These are phyloP conservation scores for Aspergillus sclerotiicarbonarius DNA, from an alignment of 495 filamentous ascomycete genomes.

Conservation along the genomic window DNA sequence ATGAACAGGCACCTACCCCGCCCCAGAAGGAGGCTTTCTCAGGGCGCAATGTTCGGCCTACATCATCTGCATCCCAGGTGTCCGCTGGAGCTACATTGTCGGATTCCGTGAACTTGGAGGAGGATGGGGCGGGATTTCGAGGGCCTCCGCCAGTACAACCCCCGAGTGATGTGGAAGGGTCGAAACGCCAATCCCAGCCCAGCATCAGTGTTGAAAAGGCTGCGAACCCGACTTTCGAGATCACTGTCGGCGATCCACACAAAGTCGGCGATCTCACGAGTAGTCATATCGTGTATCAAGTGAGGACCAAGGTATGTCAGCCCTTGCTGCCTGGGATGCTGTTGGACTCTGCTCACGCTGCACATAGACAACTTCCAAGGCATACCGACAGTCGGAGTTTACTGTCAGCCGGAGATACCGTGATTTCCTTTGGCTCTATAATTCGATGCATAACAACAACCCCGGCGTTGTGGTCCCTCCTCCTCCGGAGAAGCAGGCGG, in stretches of 20 bases:
- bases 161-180: conserved; percentile 41
- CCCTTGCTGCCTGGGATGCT: not conserved
- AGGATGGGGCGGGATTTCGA: conserved; percentile 60
- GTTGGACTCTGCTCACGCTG: conserved; percentile 19
- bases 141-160: conserved; percentile 75
- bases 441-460: conserved; percentile 86
- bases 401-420: conserved; percentile 89
- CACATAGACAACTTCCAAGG: conserved; percentile 85
- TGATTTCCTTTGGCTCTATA: conserved; percentile 98
- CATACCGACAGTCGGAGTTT: conserved; percentile 87
- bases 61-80: conserved; percentile 47
- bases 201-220: conserved; percentile 88
- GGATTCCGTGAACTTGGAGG: conserved; percentile 62
- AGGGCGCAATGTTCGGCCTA: conserved; percentile 55
- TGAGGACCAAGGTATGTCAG: conserved; percentile 76
- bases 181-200: conserved; percentile 65
- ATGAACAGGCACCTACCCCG: conserved; percentile 77
- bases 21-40: conserved; percentile 80
- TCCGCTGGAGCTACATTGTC: conserved; percentile 51
- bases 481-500: conserved; percentile 96
- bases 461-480: conserved; percentile 94
- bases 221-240: conserved; percentile 86
- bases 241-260: conserved; percentile 91
- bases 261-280: conserved; percentile 96
- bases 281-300: conserved; percentile 96